Evolutionary conservation across 2,329 filamentous ascomycete genomes (phyloP), one percentile per base, ranked within the genome.

Genomic region (Stachybotrys elegans): DNA sequence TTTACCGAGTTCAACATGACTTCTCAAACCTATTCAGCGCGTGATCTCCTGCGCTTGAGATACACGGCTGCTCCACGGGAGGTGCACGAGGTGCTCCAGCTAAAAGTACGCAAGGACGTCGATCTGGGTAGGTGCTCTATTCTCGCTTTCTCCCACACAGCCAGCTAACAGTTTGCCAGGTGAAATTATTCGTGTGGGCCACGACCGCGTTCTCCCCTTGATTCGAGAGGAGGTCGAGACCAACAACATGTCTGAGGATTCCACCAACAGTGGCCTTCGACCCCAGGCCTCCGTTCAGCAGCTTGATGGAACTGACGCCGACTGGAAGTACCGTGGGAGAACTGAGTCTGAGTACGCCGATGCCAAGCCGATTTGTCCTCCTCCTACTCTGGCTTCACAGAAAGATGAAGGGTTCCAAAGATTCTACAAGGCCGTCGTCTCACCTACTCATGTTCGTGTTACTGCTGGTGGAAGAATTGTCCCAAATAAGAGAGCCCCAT

Each of bases 391-490:
- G 25, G 62, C 60, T 29, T 73, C 76, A 21, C 80, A 84, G 57
- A 74, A 76, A 51, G 73, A 73, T 25, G 79, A 84, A 57, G 81
- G 81, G n/a, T 85, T 85, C 52, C 76, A 82, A 58, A 71, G 75
- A 42, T 85, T 85, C 57, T 84, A 81, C 64, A 80, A 81, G 57
- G 79, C 81, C 11, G 81, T 84, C n/a, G 73, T 79, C 5, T 85
- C 81, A 25, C 81, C 81, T 7, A 81, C 79, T 13, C 79, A 84
- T 58, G 75, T 84, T 49, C 76, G 81, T 14, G 81, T 85, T 40
- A 85, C 81, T 17, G 81, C 81, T 47, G 80, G 81, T 46, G 81
- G 81, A 34, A 72, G 79, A 29, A 84, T 85, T 52, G 81, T 85
- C 2, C 81, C 80, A 40, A 84, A 84, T 54, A 82, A 73, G 25